Base-by-base conservation (phyloP, 345 rosid genomes). In the Luvunga scandens region DNA sequence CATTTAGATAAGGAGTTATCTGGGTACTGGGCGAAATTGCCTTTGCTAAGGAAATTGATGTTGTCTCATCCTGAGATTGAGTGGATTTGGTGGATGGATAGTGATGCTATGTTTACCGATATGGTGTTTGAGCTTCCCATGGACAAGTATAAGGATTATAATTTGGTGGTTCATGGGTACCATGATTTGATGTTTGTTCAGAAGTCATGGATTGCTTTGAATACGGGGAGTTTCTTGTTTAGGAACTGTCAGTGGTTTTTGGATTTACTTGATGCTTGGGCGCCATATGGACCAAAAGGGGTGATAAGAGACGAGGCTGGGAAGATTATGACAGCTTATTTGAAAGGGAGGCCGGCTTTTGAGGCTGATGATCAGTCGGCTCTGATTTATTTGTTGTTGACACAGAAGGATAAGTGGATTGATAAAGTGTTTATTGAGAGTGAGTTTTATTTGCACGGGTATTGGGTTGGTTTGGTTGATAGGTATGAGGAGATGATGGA, bases 71-170 rank as follows among this genome's bases (percentile, higher is more conserved):
- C 98, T 10, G 97, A 95, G 61, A 84, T 95, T 0, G 98, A 95
- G 76, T 95, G 98, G 98, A 90, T 95, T 81, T 92, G 98, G 97
- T 95, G 98, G 98, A 93, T 95, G 98, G 98, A 95, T 33, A 95
- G 98, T 87, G 98, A 95, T 84, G 98, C 98, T 4, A 76, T 95
- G 89, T 95, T 95, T 65, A 93, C 98, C 8, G 97, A 95, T 72
- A 93, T 95, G 94, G 96, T 93, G 75, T 95, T 95, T 73, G 90
- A 95, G 91, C 85, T 93, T 78, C 97, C 98, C 0, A 60, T 91
- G 61, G 56, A 78, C 31, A 92, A 87, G 85, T 95, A 95, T 62
- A 82, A 83, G 57, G 80, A 86, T 53, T 89, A 92, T 72, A 91
- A 93, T 84, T 72, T 95, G 91, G 98, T 95, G 71, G 86, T 95